Evolutionary conservation across 169 alveolate species (phyloP), one percentile per base, ranked within the genome.

Genomic region (Plasmodium vinckei): DNA sequence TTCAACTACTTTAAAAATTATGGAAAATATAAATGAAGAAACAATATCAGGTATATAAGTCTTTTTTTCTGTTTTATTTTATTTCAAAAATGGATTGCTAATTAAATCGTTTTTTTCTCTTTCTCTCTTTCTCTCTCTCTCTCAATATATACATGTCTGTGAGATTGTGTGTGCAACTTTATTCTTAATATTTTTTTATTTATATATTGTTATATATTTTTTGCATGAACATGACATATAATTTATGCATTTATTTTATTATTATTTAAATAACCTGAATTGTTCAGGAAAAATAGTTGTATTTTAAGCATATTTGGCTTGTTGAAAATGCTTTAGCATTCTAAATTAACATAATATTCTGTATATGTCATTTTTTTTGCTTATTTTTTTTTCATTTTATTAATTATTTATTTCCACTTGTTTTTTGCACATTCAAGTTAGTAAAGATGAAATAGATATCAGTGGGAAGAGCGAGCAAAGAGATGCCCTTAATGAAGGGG

Each of bases 21-120:
- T 64, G 72, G 72, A 64, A 33, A 51, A 64, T 33, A 25, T 19
- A 27, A 33, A 51, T 64, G 72, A 25, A 4, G 5, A 12, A 64
- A 64, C 5, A 12, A 33, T n/a, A 64, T 64, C 72, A 64, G 25
- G 72, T 27, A 64, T 60, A 57, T 9, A 57, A 23, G 53, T 23
- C 25, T 27, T 4, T 33, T 33, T 33, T 33, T 33, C 6, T 25
- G 53, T 17, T 25, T 64, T 10, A 27, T 10, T 33, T 33, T 33
- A 33, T 33, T 3, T 33, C 7, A 7, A 33, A 33, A 33, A 33
- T 3, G 7, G 42, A 33, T 33, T 33, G 7, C 42, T 33, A 33
- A 33, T 33, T 33, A 33, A 33, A 4, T 4, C 42, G 7, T 33
- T 33, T 33, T 27, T 5, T 27, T 27, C 3, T 27, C 5, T 27